Base-by-base conservation (phyloP, 176 grass and related monocot species). In the Avena insularis region DNA sequence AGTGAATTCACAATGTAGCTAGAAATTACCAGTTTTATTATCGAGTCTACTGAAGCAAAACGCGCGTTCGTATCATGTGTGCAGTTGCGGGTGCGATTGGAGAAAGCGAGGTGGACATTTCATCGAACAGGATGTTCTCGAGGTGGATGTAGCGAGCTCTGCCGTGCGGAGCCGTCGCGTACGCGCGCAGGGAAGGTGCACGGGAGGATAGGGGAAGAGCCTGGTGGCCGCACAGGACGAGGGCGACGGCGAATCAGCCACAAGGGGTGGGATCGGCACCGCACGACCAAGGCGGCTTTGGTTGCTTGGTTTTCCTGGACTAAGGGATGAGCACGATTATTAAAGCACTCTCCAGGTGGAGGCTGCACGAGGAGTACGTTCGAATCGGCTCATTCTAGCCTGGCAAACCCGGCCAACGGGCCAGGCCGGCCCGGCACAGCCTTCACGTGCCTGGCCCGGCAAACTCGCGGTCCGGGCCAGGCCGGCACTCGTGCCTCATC, bases 101-200 rank as follows among this genome's bases (percentile, higher is more conserved):
- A 51, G 46, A 75, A 51, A 51, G 21, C 46, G 12, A 75, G 71
- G 6, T 75, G 46, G 21, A 21, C 71, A 51, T 75, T 75, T 75
- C 46, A 8, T 75, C 71, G 71, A 75, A 75, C 71, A 75, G 71
- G 71, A 16, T 29, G 71, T 3, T 46, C 46, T 50, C 71, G 47
- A 9, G 46, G 71, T 75, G 46, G 46, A 75, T 9, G 71, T 12
- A 29, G 21, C 71, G 12, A 25, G 45, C 40, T 43, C 45, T 14
- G n/a, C 45, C 5, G 12, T n/a, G 8, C 45, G 46, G 45, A 49
- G 71, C 40, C 12, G 71, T 50, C n/a, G 45, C 45, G 40, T 43
- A 43, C 40, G 40, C 2, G 71, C 43, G 9, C 11, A 7, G 21
- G 71, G 46, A 51, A 51, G 46, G 0, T 50, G 21, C 4, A 14